Evolutionary conservation across 2,329 filamentous ascomycete genomes (phyloP).

Genomic region (Septoria petroselini): DNA sequence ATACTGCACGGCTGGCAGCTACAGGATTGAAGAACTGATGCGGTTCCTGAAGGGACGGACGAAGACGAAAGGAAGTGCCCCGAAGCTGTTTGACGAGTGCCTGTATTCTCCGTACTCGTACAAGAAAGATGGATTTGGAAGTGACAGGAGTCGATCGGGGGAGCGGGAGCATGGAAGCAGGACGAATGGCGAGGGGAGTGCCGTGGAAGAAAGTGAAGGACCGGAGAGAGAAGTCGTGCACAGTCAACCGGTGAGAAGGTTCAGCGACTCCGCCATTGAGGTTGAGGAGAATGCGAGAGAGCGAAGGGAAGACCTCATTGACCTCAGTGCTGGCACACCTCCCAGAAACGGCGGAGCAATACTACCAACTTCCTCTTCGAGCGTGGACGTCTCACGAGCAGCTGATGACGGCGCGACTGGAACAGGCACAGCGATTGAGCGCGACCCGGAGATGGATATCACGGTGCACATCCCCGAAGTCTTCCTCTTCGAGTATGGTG

Average conservation of each 20-base stretch:
- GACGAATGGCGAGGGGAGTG: not conserved
- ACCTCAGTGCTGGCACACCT: slow-evolving; percentile 25
- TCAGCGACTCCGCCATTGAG: slow-evolving; percentile 69
- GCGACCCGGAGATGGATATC: slow-evolving; percentile 73
- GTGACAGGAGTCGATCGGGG: slow-evolving; percentile 33
- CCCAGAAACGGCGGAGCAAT: slow-evolving; percentile 14
- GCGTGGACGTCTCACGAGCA: slow-evolving; percentile 15
- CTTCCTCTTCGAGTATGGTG: slow-evolving; percentile 96
- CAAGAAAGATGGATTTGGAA: slow-evolving; percentile 36
- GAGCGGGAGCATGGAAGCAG: slow-evolving; percentile 25
- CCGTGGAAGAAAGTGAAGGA: slow-evolving; percentile 24
- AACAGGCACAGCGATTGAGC: slow-evolving; percentile 15
- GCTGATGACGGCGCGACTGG: slow-evolving; percentile 16
- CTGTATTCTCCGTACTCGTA: slow-evolving; percentile 95
- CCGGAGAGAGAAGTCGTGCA: slow-evolving; percentile 28
- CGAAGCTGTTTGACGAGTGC: slow-evolving; percentile 95
- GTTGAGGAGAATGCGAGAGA: slow-evolving; percentile 52
- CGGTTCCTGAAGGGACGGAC: slow-evolving; percentile 83
- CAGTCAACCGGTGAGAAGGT: slow-evolving; percentile 58
- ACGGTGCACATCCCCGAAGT: slow-evolving; percentile 88
- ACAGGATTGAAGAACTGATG: slow-evolving; percentile 85
- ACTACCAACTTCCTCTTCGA: slow-evolving; percentile 22
- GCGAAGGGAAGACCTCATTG: slow-evolving; percentile 39
- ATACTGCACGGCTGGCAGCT: slow-evolving; percentile 91
- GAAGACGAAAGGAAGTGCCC: slow-evolving; percentile 73